Evolutionary conservation across 1,284 basidiomycete genomes (phyloP).

Genomic region (Laetiporus sulphureus): DNA sequence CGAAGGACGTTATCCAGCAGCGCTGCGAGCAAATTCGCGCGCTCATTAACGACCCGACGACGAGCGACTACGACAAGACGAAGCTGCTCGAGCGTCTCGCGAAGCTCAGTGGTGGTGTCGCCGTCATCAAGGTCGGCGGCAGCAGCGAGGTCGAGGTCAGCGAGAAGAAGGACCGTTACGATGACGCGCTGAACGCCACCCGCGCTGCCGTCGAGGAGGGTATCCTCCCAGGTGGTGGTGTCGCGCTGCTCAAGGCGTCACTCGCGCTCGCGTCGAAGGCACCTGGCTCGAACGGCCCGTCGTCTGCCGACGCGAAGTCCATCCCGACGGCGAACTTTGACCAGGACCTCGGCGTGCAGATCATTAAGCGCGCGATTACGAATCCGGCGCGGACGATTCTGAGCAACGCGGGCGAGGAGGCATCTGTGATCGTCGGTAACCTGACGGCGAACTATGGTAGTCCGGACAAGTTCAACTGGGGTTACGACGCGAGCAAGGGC

Average conservation of each 20-base stretch:
- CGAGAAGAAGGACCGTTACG: slow-evolving; percentile 99
- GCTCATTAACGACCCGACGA: slow-evolving; percentile 78
- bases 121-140: slow-evolving; percentile 97
- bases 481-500: slow-evolving; percentile 89
- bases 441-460: slow-evolving; percentile 65
- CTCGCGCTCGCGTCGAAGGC: slow-evolving; percentile 64
- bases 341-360: slow-evolving; percentile 93
- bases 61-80: slow-evolving; percentile 90
- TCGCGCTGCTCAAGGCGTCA: slow-evolving; percentile 87
- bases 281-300: slow-evolving; percentile 35
- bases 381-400: slow-evolving; percentile 87
- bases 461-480: slow-evolving; percentile 73
- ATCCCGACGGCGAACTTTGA: slow-evolving; percentile 92
- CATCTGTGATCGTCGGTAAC: slow-evolving; percentile 88
- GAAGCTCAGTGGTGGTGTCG: slow-evolving; percentile 94
- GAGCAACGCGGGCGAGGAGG: slow-evolving; percentile 93
- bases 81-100: slow-evolving; percentile 97
- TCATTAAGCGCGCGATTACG: slow-evolving; percentile 85
- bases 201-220: slow-evolving; percentile 98
- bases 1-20: slow-evolving; percentile 79
- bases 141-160: slow-evolving; percentile 93
- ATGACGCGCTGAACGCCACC: slow-evolving; percentile 96
- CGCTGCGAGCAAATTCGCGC: slow-evolving; percentile 95
- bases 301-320: slow-evolving; percentile 46
- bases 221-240: slow-evolving; percentile 94